Evolutionary conservation across 805 yeast genomes (phyloP), one percentile per base, ranked within the genome.

Genomic region (Candida corydali): DNA sequence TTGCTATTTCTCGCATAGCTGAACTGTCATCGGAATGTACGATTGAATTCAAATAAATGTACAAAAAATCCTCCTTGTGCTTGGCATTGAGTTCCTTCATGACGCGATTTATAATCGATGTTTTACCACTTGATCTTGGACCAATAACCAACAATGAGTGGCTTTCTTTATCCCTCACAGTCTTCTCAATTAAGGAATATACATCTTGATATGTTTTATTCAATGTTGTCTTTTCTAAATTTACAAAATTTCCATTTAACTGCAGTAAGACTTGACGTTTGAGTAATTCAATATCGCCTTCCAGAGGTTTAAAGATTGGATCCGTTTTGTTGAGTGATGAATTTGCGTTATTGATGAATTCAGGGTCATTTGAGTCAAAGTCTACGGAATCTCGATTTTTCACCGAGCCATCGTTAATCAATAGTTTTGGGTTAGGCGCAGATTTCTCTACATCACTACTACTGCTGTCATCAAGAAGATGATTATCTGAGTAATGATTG

Each of bases 1-100:
- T 67, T 0, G 96, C 95, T 39, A 93, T 83, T 45, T 86, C 89
- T 35, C 89, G 72, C 10, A 93, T 74, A 0, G 98, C 98, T 34
- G 74, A 62, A 32, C 70, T 73, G 51, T 91, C 98, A 46, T 82
- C 87, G 4, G 70, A 53, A 52, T 86, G 96, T 3, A 80, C 70
- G 10, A 71, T 58, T 0, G 96, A 96, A 41, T 82, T 78, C 19
- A 91, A 61, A 16, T 71, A 56, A 8, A 93, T 75, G 0, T 75
- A 65, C 12, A 89, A 65, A 51, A 78, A 86, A 34, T 77, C 75
- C 23, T 76, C 66, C 2, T 43, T 36, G 48, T 70, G 73, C 22
- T 61, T 56, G 11, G 43, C 25, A 3, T 58, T 45, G 19, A 87
- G 55, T 10, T 65, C 61, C 0, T 52, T 41, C 12, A 93, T 38